These are phyloP conservation scores for Termitomyces sp. DNA, from an alignment of 768 basidiomycete genomes.

Conservation along the genomic window DNA sequence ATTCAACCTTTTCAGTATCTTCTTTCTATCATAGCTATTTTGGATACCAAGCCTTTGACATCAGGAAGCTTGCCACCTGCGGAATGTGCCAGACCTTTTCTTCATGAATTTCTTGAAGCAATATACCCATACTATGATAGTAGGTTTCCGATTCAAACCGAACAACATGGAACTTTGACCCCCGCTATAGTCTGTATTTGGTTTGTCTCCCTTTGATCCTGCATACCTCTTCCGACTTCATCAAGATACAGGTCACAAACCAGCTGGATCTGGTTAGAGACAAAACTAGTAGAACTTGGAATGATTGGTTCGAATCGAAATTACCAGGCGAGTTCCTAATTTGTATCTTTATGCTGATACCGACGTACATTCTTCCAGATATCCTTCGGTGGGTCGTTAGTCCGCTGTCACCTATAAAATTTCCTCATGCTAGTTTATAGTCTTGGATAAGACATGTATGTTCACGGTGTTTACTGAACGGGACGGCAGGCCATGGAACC, in stretches of 20 bases:
- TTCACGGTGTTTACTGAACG: slow-evolving; percentile 79
- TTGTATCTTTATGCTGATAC: neutral
- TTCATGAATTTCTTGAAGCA: slow-evolving; percentile 80
- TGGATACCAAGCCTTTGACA: slow-evolving; percentile 84
- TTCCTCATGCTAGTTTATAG: slow-evolving; percentile 25
- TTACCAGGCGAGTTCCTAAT: slow-evolving; percentile 51
- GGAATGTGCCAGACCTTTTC: slow-evolving; percentile 77
- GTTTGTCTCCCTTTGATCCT: slow-evolving; percentile 27
- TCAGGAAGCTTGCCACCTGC: slow-evolving; percentile 71
- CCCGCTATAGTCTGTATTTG: slow-evolving; percentile 64
- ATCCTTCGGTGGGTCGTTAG: slow-evolving; percentile 48
- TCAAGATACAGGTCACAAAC: slow-evolving; percentile 66
- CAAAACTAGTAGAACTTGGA: slow-evolving; percentile 80
- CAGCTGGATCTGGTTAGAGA: slow-evolving; percentile 86
- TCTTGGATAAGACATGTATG: slow-evolving; percentile 86
- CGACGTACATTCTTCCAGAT: slow-evolving; percentile 31
- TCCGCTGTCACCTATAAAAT: neutral
- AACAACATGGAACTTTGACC: neutral
- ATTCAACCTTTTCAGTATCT: slow-evolving; percentile 5
- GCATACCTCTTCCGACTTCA: neutral
- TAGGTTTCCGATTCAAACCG: slow-evolving; percentile 18
- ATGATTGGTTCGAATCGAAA: slow-evolving; percentile 69
- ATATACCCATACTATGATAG: slow-evolving; percentile 83
- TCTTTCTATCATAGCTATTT: slow-evolving; percentile 46
- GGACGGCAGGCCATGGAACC: slow-evolving; percentile 69